Percentiles rank a stretch among this genome's conserved stretches.
Evolutionary conservation across 2,329 filamentous ascomycete species (phyloP).

Genomic region (Thermochaetoides dissita): DNA sequence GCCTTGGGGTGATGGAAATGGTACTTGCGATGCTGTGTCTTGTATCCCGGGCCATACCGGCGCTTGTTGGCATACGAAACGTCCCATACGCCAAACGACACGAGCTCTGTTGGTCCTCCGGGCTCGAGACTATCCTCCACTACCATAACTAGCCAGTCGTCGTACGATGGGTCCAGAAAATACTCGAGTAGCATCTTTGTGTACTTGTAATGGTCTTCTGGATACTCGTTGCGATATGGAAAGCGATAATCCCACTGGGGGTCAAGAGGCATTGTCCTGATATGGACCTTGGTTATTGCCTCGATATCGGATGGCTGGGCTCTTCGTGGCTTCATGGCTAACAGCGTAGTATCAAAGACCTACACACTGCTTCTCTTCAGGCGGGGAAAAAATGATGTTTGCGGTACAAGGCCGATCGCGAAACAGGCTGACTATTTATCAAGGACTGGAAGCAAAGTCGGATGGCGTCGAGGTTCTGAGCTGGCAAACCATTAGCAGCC

Average conservation of each 20-base stretch:
- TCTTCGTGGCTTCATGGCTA: constrained; percentile 12
- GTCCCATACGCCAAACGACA: constrained; percentile 14
- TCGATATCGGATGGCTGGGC: constrained; percentile 12
- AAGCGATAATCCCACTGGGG: constrained; percentile 17
- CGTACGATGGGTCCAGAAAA: constrained; percentile 12
- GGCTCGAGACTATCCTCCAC: constrained; percentile 11
- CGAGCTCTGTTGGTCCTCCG: constrained; percentile 2
- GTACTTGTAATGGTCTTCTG: constrained; percentile 15
- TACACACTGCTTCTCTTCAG: not conserved
- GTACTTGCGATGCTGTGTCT: constrained; percentile 14
- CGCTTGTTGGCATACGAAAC: constrained; percentile 14
- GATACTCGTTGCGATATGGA: constrained; percentile 10
- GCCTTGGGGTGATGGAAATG: not conserved
- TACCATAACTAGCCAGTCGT: constrained; percentile 17
- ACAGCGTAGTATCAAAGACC: no score
- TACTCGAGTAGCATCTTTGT: constrained; percentile 14
- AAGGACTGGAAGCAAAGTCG: no score
- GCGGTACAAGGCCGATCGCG: not conserved
- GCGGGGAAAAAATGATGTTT: not conserved
- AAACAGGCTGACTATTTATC: no score
- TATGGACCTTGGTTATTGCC: constrained; percentile 13
- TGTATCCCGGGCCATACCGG: constrained; percentile 10
- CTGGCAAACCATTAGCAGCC: no score
- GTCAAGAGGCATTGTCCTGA: constrained; percentile 14
- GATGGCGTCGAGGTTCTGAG: no score